phyloP scores from a whole-genome alignment of 2,329 filamentous ascomycete species.

The Microdochium nivale region DNA sequence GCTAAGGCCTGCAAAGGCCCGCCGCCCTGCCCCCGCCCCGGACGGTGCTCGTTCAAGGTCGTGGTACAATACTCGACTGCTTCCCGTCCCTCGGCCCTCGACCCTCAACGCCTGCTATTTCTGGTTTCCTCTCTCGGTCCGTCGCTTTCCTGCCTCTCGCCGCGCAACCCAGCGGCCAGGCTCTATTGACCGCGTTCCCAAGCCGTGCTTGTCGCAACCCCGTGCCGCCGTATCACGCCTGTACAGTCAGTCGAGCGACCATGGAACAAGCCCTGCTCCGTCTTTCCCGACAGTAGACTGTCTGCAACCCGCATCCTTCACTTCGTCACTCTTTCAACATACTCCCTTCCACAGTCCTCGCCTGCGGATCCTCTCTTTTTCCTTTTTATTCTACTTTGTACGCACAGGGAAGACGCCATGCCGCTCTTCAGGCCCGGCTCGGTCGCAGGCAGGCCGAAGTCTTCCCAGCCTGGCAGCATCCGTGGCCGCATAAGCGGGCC shows the following conservation, averaged over 20 bases:
- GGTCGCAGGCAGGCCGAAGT: constrained; percentile 29
- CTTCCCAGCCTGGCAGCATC: constrained; percentile 34
- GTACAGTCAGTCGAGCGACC: background rate
- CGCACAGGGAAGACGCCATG: constrained; percentile 16
- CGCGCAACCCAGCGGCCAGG: too few relatives aligned
- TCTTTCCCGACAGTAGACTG: background rate
- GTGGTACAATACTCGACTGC: background rate
- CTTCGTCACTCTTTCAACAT: constrained; percentile 5
- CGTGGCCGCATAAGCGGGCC: constrained; percentile 54
- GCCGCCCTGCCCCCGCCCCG: background rate
- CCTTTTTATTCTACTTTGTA: constrained; percentile 5
- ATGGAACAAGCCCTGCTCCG: background rate
- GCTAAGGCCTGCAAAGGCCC: background rate
- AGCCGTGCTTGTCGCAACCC: too few relatives aligned
- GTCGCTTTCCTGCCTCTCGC: background rate
- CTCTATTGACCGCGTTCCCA: too few relatives aligned
- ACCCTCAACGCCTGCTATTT: background rate
- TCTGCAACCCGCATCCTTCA: background rate
- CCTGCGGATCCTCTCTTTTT: constrained; percentile 8
- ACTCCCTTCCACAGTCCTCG: constrained; percentile 11
- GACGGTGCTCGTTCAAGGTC: background rate
- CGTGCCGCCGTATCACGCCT: too few relatives aligned
- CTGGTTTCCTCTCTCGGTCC: background rate
- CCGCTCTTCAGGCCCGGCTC: constrained; percentile 37
- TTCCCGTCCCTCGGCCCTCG: background rate